A percentile compares a stretch with the other conserved stretches of the same genome.
phyloP scores from a whole-genome alignment of 2,329 filamentous ascomycete species.

The Cadophora sp. region DNA sequence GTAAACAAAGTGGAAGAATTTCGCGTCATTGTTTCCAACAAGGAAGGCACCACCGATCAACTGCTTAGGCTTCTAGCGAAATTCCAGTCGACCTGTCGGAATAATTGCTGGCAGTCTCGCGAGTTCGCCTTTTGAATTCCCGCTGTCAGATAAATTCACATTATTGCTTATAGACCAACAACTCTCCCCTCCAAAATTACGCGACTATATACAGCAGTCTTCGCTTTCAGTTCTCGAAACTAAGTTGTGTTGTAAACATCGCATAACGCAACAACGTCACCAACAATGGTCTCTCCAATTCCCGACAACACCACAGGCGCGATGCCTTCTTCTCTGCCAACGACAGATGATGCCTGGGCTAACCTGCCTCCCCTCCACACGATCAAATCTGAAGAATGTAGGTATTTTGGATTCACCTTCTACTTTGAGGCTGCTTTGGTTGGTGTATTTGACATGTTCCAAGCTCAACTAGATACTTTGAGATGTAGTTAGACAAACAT shows the following conservation, averaged over 20 bases:
- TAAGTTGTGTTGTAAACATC: neutral
- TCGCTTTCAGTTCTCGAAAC: neutral
- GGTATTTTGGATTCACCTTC: neutral
- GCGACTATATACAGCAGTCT: neutral
- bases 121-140: neutral
- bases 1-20: too few species aligned
- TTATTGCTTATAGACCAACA: neutral
- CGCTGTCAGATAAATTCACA: neutral
- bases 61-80: neutral
- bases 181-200: neutral
- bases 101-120: too few species aligned
- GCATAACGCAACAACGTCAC: neutral
- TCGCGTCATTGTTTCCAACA: neutral
- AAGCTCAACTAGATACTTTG: too few species aligned
- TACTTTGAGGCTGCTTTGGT: neutral
- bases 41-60: neutral
- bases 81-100: neutral
- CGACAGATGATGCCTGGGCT: neutral
- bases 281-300: neutral
- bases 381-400: conserved; percentile 7
- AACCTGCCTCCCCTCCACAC: conserved; percentile 3
- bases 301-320: neutral
- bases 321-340: neutral
- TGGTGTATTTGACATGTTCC: neutral
- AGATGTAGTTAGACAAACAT: neutral